Conservation (phyloP, 805 yeast species). For the Candida orba region DNA sequence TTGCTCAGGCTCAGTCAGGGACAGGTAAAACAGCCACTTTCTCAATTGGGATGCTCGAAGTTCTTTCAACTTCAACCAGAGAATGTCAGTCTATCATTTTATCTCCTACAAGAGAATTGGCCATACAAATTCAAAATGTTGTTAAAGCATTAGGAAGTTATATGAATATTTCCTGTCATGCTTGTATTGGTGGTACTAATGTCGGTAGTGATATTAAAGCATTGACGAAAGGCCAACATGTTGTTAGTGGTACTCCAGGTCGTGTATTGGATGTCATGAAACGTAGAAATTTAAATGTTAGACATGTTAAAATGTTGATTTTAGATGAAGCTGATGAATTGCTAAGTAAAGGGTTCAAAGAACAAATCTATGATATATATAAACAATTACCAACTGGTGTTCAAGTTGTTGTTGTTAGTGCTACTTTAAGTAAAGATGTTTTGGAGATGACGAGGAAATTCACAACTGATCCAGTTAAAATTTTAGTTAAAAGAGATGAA, state of each 20-base stretch:
- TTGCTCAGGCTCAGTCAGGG: constrained; percentile 99
- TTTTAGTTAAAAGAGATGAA: constrained; percentile 91
- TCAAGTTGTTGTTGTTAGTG: constrained; percentile 92
- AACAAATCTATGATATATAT: constrained; percentile 90
- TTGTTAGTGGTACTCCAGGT: constrained; percentile 97
- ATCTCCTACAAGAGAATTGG: constrained; percentile 96
- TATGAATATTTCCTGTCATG: constrained; percentile 79
- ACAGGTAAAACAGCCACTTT: constrained; percentile 99
- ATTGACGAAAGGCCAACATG: constrained; percentile 74
- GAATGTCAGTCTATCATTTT: constrained; percentile 85
- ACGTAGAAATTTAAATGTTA: constrained; percentile 66
- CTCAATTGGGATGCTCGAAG: constrained; percentile 88
- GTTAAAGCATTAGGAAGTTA: constrained; percentile 81
- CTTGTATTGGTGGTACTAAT: constrained; percentile 90
- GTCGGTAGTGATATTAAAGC: constrained; percentile 75
- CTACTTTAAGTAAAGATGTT: constrained; percentile 89
- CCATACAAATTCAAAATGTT: constrained; percentile 86
- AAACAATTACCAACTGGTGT: constrained; percentile 73
- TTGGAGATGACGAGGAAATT: constrained; percentile 87
- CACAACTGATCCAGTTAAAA: constrained; percentile 89
- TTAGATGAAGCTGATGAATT: constrained; percentile 97
- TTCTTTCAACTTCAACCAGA: constrained; percentile 62
- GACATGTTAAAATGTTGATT: constrained; percentile 78
- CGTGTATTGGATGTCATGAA: constrained; percentile 88
- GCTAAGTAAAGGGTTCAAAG: constrained; percentile 88